phyloP scores from a whole-genome alignment of 169 alveolate species.

The Plasmodium gonderi region DNA sequence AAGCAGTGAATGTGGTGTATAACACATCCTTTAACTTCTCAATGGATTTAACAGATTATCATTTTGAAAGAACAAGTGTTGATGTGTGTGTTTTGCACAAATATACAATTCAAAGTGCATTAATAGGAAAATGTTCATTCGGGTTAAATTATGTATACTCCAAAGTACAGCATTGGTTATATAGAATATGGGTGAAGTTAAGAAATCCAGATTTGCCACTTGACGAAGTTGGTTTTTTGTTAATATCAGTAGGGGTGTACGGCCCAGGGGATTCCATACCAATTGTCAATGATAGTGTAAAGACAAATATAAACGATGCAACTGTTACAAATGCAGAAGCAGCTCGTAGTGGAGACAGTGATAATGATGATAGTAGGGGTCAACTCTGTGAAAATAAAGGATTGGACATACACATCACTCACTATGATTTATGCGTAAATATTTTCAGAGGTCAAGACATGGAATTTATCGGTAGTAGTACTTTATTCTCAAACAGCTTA shows the following conservation, averaged over 20 bases:
- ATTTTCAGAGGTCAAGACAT: constrained; percentile 70
- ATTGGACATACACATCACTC: constrained; percentile 65
- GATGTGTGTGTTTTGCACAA: constrained; percentile 86
- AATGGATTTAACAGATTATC: constrained; percentile 81
- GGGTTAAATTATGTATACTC: constrained; percentile 86
- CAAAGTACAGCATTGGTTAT: constrained; percentile 88
- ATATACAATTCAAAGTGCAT: constrained; percentile 85
- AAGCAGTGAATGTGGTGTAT: constrained; percentile 84
- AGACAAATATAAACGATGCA: constrained; percentile 15
- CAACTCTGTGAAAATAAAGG: constrained; percentile 31
- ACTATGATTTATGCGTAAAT: constrained; percentile 55
- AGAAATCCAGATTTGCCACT: constrained; percentile 80
- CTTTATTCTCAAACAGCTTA: constrained; percentile 72
- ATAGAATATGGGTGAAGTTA: constrained; percentile 88
- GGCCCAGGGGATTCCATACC: constrained; percentile 91
- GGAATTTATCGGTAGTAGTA: constrained; percentile 41
- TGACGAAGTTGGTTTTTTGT: constrained; percentile 81
- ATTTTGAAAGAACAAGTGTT: constrained; percentile 84
- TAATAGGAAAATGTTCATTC: constrained; percentile 87
- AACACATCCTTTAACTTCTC: constrained; percentile 88
- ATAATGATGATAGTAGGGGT: not conserved
- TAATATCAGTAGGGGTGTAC: constrained; percentile 87
- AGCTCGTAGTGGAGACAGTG: not conserved
- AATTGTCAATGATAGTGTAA: constrained; percentile 83
- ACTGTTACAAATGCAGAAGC: constrained; percentile 7